phyloP scores from a whole-genome alignment of 2,329 filamentous ascomycete species.

The Microdochium bolleyi region DNA sequence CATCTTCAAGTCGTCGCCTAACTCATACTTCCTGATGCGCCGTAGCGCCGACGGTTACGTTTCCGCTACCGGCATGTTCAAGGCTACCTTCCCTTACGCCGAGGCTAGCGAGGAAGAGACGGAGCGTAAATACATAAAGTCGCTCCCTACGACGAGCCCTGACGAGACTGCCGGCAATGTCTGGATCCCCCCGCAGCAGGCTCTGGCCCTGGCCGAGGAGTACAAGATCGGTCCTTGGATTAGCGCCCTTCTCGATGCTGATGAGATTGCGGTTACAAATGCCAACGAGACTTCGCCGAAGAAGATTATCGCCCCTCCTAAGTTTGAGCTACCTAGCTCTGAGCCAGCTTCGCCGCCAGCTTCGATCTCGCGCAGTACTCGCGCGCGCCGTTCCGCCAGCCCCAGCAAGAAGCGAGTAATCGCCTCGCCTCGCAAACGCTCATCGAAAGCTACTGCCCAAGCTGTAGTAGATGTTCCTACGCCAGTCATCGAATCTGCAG shows the following conservation, averaged over 20 bases:
- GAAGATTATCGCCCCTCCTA: conserved; percentile 73
- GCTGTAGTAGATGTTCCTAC: conserved; percentile 27
- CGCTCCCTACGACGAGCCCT: conserved; percentile 67
- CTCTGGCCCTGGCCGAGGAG: conserved; percentile 75
- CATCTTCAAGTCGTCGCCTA: conserved; percentile 83
- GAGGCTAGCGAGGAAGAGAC: conserved; percentile 62
- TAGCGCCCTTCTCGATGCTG: conserved; percentile 81
- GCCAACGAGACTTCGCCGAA: conserved; percentile 60
- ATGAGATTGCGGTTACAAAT: conserved; percentile 57
- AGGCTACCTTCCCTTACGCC: conserved; percentile 78
- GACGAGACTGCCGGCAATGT: conserved; percentile 96
- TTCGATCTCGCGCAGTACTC: conserved; percentile 34
- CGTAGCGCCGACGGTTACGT: conserved; percentile 79
- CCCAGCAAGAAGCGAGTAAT: conserved; percentile 44
- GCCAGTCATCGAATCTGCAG: conserved; percentile 18
- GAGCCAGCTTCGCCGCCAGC: conserved; percentile 34
- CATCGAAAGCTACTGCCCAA: conserved; percentile 30
- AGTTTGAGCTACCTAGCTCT: conserved; percentile 47
- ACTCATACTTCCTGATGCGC: conserved; percentile 95
- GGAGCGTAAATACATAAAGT: conserved; percentile 81
- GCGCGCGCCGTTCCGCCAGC: conserved; percentile 49
- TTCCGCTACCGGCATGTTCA: conserved; percentile 87
- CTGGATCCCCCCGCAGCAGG: conserved; percentile 82
- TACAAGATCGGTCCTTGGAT: conserved; percentile 86
- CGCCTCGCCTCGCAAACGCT: conserved; percentile 48